Base-by-base conservation (phyloP, 228 moss, liverwort and hornwort genomes). In the Sphagnum magellanicum region DNA sequence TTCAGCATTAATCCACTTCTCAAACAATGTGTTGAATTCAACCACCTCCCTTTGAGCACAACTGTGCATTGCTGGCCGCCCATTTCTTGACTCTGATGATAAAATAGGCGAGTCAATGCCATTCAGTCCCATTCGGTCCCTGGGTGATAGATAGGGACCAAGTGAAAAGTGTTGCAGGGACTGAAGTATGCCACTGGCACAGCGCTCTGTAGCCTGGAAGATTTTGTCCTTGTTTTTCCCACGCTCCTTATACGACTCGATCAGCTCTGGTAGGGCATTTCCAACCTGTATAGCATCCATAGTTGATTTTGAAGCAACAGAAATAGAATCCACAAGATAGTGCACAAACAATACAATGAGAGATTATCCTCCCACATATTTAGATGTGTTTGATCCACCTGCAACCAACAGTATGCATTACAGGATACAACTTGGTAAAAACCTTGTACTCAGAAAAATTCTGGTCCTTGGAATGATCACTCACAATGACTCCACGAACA, bases 401-500 rank as follows among this genome's bases (percentile, higher is more conserved):
- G 12, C 47, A 13, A 15, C n/a, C 12, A 15, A 48, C 15, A 65
- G 11, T 4, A 67, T 48, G 52, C 52, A 73, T 49, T 49, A 4
- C 60, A 17, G 10, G 5, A n/a, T 51, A n/a, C 13, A 13, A 10
- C 50, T 49, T 0, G 32, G n/a, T 11, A 11, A 15, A 51, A 1
- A 11, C 16, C 14, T 48, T 12, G 67, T 66, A 15, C 5, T 13
- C 32, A 46, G 50, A 16, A 16, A 32, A 6, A 17, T 10, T 14
- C 52, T 50, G 69, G 51, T 61, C 66, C 63, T 9, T 9, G 49
- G 6, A 51, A 14, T 67, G 51, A 5, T 12, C 73, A 73, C 92
- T 92, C 81, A 89, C 92, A 68, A 92, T 83, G 58, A 89, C 87
- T 66, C 92, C 92, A 64, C 83, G 76, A 67, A 89, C 87, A 60